Evolutionary conservation across 352 stramenopile genomes (phyloP).

Genomic region (Pythium periplocum): DNA sequence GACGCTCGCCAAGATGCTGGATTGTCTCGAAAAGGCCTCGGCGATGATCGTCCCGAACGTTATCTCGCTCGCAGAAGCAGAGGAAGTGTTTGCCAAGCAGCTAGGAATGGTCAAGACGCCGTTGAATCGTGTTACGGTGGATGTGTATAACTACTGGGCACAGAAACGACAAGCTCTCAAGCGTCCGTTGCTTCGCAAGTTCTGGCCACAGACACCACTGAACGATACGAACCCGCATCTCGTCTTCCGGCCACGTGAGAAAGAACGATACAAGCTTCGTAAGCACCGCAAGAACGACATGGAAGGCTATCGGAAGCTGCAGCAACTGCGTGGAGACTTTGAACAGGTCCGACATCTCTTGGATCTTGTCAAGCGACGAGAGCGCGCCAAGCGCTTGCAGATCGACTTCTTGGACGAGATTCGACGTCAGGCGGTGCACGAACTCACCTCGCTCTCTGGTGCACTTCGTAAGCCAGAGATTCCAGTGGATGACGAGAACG

Average conservation of each 20-base stretch:
- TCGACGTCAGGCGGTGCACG: slow-evolving; percentile 53
- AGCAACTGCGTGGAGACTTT: slow-evolving; percentile 92
- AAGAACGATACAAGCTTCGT: slow-evolving; percentile 95
- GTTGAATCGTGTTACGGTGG: slow-evolving; percentile 63
- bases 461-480: slow-evolving; percentile 44
- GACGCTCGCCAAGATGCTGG: slow-evolving; percentile 76
- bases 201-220: slow-evolving; percentile 93
- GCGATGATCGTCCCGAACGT: slow-evolving; percentile 75
- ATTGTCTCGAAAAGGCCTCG: slow-evolving; percentile 82
- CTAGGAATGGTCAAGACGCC: slow-evolving; percentile 62
- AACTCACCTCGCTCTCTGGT: slow-evolving; percentile 41
- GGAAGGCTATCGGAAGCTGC: slow-evolving; percentile 93
- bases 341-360: slow-evolving; percentile 82
- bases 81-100: slow-evolving; percentile 68
- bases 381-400: slow-evolving; percentile 79
- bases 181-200: slow-evolving; percentile 92
- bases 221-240: slow-evolving; percentile 98
- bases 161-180: slow-evolving; percentile 89
- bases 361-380: slow-evolving; percentile 80
- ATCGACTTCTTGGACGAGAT: slow-evolving; percentile 81
- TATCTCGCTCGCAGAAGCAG: slow-evolving; percentile 63
- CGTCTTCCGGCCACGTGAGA: slow-evolving; percentile 97
- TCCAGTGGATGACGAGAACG: slow-evolving; percentile 42
- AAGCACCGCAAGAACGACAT: slow-evolving; percentile 97
- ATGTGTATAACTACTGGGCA: slow-evolving; percentile 96